Evolutionary conservation across 2,329 filamentous ascomycete genomes (phyloP), one percentile per base, ranked within the genome.

Genomic region (Clonostachys rhizophaga): DNA sequence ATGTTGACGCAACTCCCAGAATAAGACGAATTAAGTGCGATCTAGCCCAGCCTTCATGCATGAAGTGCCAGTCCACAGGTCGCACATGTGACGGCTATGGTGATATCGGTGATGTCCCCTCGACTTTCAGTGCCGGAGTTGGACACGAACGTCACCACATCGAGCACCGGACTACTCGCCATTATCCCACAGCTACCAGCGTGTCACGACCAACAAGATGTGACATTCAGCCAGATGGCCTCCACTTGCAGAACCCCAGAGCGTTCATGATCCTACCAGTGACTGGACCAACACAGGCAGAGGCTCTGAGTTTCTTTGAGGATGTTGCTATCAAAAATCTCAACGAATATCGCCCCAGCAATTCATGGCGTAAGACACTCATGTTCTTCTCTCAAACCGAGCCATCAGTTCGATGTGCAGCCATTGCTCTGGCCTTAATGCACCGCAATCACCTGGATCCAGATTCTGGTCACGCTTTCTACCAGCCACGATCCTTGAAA

Each of bases 21-120:
- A 67, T 65, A 55, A 57, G 64, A 50, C 58, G 64, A 49, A 41
- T 69, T 14, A 69, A 67, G 57, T 68, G 65, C 49, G 66, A 68
- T 58, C 50, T 58, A 42, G 44, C 60, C 47, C 57, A 13, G 44
- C 65, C 64, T 50, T 61, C 55, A 46, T 68, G 66, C 54, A 41
- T 55, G 44, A 68, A 63, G 58, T 68, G 65, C 51, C 39, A 47
- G 16, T 66, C 62, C 24, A 69, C 65, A 18, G 65, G 65, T 50
- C 65, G 65, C 43, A 59, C 53, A 36, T 69, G 66, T 52, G 65
- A 68, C 40, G 65, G 65, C 50, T 69, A 65, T 51, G 44, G 35
- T 47, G 51, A 55, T 50, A 44, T 43, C 16, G 42, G 48, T 30
- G 42, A 44, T 47, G 13, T n/a, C 12, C 14, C 36, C 11, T n/a